phyloP scores from a whole-genome alignment of 805 yeast species.

The Kluyveromyces siamensis region DNA sequence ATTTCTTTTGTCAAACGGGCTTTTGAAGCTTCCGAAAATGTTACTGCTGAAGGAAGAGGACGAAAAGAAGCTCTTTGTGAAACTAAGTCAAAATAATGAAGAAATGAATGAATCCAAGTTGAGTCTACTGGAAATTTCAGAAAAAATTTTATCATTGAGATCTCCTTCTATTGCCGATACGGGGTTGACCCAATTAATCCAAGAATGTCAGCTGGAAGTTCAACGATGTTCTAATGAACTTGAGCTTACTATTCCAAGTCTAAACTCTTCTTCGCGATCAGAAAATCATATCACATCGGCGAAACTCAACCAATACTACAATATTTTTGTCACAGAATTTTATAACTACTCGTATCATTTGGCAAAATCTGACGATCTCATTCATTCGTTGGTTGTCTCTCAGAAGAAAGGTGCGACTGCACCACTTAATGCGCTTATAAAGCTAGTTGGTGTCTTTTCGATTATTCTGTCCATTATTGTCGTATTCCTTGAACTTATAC shows the following conservation, averaged over 20 bases:
- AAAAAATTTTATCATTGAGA: slow-evolving; percentile 14
- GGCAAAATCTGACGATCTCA: slow-evolving; percentile 18
- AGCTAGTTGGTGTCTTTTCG: slow-evolving; percentile 9
- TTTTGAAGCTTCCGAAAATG: slow-evolving; percentile 21
- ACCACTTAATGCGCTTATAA: slow-evolving; percentile 7
- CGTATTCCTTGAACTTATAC: slow-evolving; percentile 18
- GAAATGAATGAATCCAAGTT: slow-evolving; percentile 24
- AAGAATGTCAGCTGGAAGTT: slow-evolving; percentile 23
- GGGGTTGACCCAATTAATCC: slow-evolving; percentile 15
- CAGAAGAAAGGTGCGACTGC: slow-evolving; percentile 9
- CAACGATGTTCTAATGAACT: slow-evolving; percentile 12
- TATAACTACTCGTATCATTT: slow-evolving; percentile 22
- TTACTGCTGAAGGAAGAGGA: slow-evolving; percentile 13
- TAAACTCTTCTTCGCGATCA: background rate
- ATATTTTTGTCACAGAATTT: slow-evolving; percentile 22
- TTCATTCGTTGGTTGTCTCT: slow-evolving; percentile 22
- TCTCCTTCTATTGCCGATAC: slow-evolving; percentile 16
- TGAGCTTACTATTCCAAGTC: slow-evolving; percentile 8
- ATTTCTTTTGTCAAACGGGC: slow-evolving; percentile 21
- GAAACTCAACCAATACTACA: slow-evolving; percentile 20
- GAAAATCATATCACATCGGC: slow-evolving; percentile 9
- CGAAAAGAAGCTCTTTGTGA: slow-evolving; percentile 17
- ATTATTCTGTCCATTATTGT: slow-evolving; percentile 13
- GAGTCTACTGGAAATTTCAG: slow-evolving; percentile 20
- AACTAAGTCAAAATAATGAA: slow-evolving; percentile 25